Evolutionary conservation across 2,329 filamentous ascomycete species (phyloP).

Genomic region (Phyllosticta citribraziliensis): DNA sequence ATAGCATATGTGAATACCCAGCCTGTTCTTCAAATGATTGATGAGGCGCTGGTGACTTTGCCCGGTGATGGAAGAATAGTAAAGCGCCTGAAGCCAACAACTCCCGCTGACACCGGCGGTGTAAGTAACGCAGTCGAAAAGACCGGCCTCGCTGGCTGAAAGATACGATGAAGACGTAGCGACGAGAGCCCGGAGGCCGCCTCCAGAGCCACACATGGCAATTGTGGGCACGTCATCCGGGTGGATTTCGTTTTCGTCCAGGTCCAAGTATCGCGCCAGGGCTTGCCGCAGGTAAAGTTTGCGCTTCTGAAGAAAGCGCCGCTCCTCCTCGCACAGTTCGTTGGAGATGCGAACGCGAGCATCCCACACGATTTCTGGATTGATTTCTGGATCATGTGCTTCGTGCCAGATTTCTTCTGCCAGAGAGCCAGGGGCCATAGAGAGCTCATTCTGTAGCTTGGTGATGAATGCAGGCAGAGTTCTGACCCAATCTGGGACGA

Average conservation of each 20-base stretch:
- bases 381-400: constrained; percentile 69
- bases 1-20: constrained; percentile 85
- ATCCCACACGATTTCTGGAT: constrained; percentile 79
- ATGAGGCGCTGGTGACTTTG: constrained; percentile 61
- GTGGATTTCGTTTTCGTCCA: constrained; percentile 73
- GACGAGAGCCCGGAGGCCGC: constrained; percentile 79
- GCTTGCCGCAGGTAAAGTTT: constrained; percentile 60
- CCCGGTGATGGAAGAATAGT: constrained; percentile 66
- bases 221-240: constrained; percentile 89
- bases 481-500: constrained; percentile 77
- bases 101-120: constrained; percentile 92
- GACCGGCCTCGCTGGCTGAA: constrained; percentile 71
- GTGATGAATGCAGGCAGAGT: constrained; percentile 63
- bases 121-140: constrained; percentile 92
- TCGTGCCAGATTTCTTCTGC: constrained; percentile 92
- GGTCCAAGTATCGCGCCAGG: constrained; percentile 69
- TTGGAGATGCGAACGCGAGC: constrained; percentile 73
- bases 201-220: constrained; percentile 88
- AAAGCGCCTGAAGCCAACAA: constrained; percentile 88
- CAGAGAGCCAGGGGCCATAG: constrained; percentile 76
- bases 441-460: constrained; percentile 81
- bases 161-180: constrained; percentile 82
- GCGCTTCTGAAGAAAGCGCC: constrained; percentile 60
- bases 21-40: constrained; percentile 74
- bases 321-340: constrained; percentile 75